phyloP scores from a whole-genome alignment of 169 alveolate genomes.

The Plasmodium cynomolgi region DNA sequence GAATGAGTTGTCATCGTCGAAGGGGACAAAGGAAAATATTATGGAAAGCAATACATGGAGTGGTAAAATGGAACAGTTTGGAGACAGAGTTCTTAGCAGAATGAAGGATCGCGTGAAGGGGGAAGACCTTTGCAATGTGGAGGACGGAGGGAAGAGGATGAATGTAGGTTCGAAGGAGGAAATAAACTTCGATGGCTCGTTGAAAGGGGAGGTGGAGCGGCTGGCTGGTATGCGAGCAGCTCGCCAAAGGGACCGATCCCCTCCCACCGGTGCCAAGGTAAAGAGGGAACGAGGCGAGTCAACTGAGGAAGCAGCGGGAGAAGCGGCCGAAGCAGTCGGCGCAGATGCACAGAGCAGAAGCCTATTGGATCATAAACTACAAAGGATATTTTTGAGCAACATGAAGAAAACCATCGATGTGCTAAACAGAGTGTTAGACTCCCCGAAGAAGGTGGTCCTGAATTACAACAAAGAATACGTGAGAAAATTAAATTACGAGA shows the following conservation, averaged over 20 bases:
- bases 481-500: slow-evolving; percentile 53
- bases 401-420: slow-evolving; percentile 18
- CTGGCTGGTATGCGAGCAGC: background rate
- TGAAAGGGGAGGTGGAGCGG: background rate
- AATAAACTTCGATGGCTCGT: background rate
- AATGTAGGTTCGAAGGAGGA: background rate
- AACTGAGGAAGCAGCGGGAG: background rate
- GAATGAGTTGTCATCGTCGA: background rate
- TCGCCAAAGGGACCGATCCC: background rate
- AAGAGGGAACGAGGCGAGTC: background rate
- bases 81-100: background rate
- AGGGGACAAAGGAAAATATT: background rate
- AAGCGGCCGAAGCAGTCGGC: background rate
- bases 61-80: background rate
- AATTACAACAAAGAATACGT: slow-evolving; percentile 8
- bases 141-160: background rate
- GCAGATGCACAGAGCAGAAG: background rate
- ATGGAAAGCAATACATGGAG: background rate
- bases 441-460: background rate
- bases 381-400: background rate
- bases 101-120: background rate
- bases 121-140: background rate
- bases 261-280: background rate
- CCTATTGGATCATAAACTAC: background rate
- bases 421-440: slow-evolving; percentile 6